phyloP scores from a whole-genome alignment of 2,329 filamentous ascomycete genomes.

The Colletotrichum tanaceti region DNA sequence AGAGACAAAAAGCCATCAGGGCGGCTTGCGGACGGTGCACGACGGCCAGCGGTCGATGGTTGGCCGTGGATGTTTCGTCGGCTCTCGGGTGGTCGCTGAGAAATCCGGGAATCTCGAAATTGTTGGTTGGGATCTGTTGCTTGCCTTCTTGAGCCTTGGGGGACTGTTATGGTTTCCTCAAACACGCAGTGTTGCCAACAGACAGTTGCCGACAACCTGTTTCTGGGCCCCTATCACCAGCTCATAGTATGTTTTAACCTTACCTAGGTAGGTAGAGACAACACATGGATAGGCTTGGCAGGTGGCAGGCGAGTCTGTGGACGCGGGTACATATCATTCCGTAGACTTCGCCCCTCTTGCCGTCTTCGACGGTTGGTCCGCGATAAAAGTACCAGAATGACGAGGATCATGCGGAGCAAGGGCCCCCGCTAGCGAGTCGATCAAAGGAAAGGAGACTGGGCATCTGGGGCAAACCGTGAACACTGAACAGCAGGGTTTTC shows the following conservation, averaged over 20 bases:
- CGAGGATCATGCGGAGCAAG: neutral
- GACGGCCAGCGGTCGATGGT: slow-evolving; percentile 11
- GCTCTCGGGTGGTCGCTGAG: slow-evolving; percentile 30
- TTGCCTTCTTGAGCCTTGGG: slow-evolving; percentile 10
- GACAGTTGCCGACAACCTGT: slow-evolving; percentile 1
- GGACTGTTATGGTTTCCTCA: slow-evolving; percentile 3
- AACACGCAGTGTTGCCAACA: neutral
- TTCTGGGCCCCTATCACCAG: neutral
- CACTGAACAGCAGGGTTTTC: slow-evolving; percentile 4
- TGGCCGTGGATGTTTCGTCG: slow-evolving; percentile 36
- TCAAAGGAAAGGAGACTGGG: neutral
- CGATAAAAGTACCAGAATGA: slow-evolving; percentile 6
- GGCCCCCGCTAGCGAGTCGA: slow-evolving; percentile 2
- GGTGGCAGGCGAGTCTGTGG: slow-evolving; percentile 1
- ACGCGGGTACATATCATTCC: slow-evolving; percentile 9
- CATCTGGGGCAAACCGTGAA: slow-evolving; percentile 5
- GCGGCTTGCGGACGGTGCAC: slow-evolving; percentile 32
- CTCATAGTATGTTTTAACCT: slow-evolving; percentile 1
- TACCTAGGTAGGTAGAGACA: neutral
- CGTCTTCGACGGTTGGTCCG: neutral
- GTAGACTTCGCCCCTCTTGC: neutral
- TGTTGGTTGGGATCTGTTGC: slow-evolving; percentile 1
- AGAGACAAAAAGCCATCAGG: slow-evolving; percentile 6
- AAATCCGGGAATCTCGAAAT: neutral
- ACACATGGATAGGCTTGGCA: neutral